These are phyloP conservation scores for Clavispora phyllophila DNA, from an alignment of 805 yeast species.

Conservation along the genomic window DNA sequence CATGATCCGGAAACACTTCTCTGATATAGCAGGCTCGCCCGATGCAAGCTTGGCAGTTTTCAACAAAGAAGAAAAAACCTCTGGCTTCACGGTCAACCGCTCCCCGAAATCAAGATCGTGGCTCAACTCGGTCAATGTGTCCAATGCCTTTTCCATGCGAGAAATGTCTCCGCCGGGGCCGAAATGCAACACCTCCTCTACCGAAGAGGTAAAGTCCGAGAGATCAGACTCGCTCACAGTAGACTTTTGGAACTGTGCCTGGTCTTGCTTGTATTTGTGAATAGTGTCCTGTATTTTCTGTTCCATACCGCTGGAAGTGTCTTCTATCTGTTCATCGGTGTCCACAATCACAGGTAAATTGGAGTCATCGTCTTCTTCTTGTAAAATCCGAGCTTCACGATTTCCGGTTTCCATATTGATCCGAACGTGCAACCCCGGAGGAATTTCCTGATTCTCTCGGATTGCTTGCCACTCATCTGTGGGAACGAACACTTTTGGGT, in stretches of 20 bases:
- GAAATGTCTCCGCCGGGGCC: slow-evolving; percentile 13
- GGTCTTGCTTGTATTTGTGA: slow-evolving; percentile 3
- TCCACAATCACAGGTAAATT: neutral
- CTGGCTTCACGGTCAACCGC: slow-evolving; percentile 35
- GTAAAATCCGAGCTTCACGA: slow-evolving; percentile 58
- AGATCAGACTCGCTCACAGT: slow-evolving; percentile 15
- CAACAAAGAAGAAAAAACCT: slow-evolving; percentile 27
- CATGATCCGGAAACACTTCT: slow-evolving; percentile 54
- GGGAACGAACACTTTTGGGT: slow-evolving; percentile 61
- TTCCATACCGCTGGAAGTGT: slow-evolving; percentile 2
- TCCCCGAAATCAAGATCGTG: slow-evolving; percentile 64
- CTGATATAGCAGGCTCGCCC: slow-evolving; percentile 21
- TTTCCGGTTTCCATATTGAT: slow-evolving; percentile 67
- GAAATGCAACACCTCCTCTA: slow-evolving; percentile 9
- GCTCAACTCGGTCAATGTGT: slow-evolving; percentile 51
- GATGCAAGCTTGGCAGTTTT: slow-evolving; percentile 12
- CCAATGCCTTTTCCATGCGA: slow-evolving; percentile 29
- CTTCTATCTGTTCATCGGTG: slow-evolving; percentile 1
- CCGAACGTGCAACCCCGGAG: slow-evolving; percentile 74
- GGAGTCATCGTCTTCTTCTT: slow-evolving; percentile 3
- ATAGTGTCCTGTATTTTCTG: slow-evolving; percentile 4
- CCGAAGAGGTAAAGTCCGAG: slow-evolving; percentile 8
- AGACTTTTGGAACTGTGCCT: slow-evolving; percentile 2
- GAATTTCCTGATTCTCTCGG: slow-evolving; percentile 67
- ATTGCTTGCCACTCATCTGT: slow-evolving; percentile 64